These are phyloP conservation scores for Hansenula sp. DNA, from an alignment of 1,139 yeast species.

Conservation along the genomic window DNA sequence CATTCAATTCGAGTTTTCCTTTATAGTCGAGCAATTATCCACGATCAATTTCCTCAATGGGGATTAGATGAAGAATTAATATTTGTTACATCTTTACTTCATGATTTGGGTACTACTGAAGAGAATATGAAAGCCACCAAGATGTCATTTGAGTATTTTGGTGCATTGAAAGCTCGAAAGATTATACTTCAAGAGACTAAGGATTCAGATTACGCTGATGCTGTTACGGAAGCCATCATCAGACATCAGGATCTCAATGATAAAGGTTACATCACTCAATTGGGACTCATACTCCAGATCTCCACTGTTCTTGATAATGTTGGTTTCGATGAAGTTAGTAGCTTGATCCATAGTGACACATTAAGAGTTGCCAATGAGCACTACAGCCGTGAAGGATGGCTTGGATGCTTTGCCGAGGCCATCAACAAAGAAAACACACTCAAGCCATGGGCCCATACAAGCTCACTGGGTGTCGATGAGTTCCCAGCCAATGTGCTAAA, in stretches of 20 bases:
- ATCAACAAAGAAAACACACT: background rate
- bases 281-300: slow-evolving; percentile 5
- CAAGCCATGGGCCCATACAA: slow-evolving; percentile 6
- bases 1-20: slow-evolving; percentile 6
- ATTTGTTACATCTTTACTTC: slow-evolving; percentile 2
- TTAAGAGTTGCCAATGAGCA: background rate
- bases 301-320: slow-evolving; percentile 3
- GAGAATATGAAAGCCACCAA: slow-evolving; percentile 1
- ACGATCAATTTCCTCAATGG: slow-evolving; percentile 5
- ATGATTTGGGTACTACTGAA: slow-evolving; percentile 4
- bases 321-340: slow-evolving; percentile 1
- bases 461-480: slow-evolving; percentile 3
- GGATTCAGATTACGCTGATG: slow-evolving; percentile 3
- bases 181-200: background rate
- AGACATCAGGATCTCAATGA: slow-evolving; percentile 6
- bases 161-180: slow-evolving; percentile 3
- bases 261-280: slow-evolving; percentile 3
- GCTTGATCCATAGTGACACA: slow-evolving; percentile 4
- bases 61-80: slow-evolving; percentile 3
- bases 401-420: slow-evolving; percentile 2
- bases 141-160: slow-evolving; percentile 5
- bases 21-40: slow-evolving; percentile 5
- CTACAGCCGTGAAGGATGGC: slow-evolving; percentile 5
- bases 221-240: slow-evolving; percentile 5
- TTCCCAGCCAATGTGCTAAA: background rate